Evolutionary conservation across 352 stramenopile genomes (phyloP).

Genomic region (Phytophthora meadii): DNA sequence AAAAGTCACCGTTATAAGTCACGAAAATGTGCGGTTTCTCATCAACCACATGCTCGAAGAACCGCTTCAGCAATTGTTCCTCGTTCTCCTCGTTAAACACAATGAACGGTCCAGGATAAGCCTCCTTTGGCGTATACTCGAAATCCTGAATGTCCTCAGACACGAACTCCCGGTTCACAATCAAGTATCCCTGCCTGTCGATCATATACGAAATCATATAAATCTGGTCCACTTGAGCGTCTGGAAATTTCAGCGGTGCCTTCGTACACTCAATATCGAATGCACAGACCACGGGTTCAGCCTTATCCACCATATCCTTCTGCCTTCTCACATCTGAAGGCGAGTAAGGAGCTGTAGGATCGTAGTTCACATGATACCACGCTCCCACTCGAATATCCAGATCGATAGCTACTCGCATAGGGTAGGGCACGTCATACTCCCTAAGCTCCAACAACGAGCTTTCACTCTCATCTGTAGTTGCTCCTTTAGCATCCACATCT

Average conservation of each 20-base stretch:
- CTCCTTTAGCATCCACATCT: slow-evolving; percentile 25
- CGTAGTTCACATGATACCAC: slow-evolving; percentile 96
- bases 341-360: slow-evolving; percentile 63
- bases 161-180: slow-evolving; percentile 97
- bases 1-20: slow-evolving; percentile 99
- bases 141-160: slow-evolving; percentile 98
- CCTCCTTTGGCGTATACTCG: slow-evolving; percentile 98
- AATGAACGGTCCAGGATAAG: slow-evolving; percentile 92
- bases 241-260: slow-evolving; percentile 98
- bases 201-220: slow-evolving; percentile 99
- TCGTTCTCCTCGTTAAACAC: slow-evolving; percentile 97
- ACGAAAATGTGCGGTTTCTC: slow-evolving; percentile 98
- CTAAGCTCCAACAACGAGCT: slow-evolving; percentile 91
- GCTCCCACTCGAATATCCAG: slow-evolving; percentile 95
- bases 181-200: slow-evolving; percentile 94
- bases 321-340: slow-evolving; percentile 59
- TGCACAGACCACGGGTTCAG: slow-evolving; percentile 95
- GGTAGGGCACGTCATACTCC: slow-evolving; percentile 99
- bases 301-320: slow-evolving; percentile 92
- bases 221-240: slow-evolving; percentile 94
- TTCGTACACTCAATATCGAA: slow-evolving; percentile 99
- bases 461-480: slow-evolving; percentile 67
- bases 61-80: slow-evolving; percentile 80
- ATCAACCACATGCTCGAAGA: slow-evolving; percentile 92
- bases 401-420: slow-evolving; percentile 96